Conservation (phyloP, 23 red algal species). For the Gracilaria domingensis region DNA sequence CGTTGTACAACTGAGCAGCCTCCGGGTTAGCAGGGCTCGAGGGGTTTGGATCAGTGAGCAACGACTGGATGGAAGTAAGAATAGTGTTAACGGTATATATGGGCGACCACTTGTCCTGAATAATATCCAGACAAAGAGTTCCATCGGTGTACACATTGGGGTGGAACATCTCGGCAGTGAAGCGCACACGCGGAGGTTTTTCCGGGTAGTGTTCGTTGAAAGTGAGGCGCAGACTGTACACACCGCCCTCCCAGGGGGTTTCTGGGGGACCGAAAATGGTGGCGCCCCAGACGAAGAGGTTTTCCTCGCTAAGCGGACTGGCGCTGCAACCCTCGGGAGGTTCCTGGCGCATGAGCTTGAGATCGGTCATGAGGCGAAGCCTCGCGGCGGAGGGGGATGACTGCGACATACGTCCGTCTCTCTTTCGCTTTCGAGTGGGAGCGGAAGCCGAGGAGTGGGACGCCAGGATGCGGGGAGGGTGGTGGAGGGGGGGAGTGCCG, state of each 20-base stretch:
- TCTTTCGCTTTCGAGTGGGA: slow-evolving; percentile 40
- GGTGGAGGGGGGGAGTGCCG: background rate
- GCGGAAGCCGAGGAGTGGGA: slow-evolving; percentile 18
- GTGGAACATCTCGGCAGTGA: slow-evolving; percentile 98
- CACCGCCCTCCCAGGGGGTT: slow-evolving; percentile 83
- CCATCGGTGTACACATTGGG: slow-evolving; percentile 97
- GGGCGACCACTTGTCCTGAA: slow-evolving; percentile 97
- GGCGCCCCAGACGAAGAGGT: slow-evolving; percentile 97
- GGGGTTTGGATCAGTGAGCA: slow-evolving; percentile 98
- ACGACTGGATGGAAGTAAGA: slow-evolving; percentile 90
- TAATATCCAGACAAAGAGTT: slow-evolving; percentile 95
- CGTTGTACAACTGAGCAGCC: slow-evolving; percentile 94
- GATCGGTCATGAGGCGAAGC: slow-evolving; percentile 93
- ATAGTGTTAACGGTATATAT: slow-evolving; percentile 97
- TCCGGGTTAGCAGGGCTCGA: slow-evolving; percentile 94
- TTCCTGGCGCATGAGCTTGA: slow-evolving; percentile 87
- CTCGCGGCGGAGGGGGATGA: slow-evolving; percentile 63
- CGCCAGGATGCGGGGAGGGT: slow-evolving; percentile 23
- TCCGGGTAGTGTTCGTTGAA: slow-evolving; percentile 98
- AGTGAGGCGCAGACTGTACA: slow-evolving; percentile 90
- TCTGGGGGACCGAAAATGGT: slow-evolving; percentile 95
- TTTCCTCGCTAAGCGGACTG: slow-evolving; percentile 91
- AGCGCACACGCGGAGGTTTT: slow-evolving; percentile 95
- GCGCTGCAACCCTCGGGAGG: slow-evolving; percentile 97
- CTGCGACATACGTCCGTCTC: slow-evolving; percentile 58